phyloP scores from a whole-genome alignment of 2,329 filamentous ascomycete genomes.

The Trichoderma sp. region DNA sequence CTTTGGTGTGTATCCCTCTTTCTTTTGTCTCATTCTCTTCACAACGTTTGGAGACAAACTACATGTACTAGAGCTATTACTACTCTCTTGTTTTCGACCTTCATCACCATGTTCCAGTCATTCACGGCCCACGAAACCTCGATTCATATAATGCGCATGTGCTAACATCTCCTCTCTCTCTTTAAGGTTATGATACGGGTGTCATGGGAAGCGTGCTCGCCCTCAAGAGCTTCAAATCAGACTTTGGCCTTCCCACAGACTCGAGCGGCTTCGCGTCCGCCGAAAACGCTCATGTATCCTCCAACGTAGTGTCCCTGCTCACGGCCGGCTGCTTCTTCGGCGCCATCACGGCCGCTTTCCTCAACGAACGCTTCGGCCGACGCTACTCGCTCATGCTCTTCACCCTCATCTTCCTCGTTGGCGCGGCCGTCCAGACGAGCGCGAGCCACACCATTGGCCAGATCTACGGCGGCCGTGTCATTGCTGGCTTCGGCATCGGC shows the following conservation, averaged over 20 bases:
- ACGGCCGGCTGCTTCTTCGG: slow-evolving; percentile 27
- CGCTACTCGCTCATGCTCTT: slow-evolving; percentile 25
- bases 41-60: not conserved
- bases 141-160: not conserved
- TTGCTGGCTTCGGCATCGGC: slow-evolving; percentile 28
- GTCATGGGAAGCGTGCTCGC: slow-evolving; percentile 23
- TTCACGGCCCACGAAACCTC: not conserved
- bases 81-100: not conserved
- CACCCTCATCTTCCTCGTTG: slow-evolving; percentile 22
- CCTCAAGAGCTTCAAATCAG: slow-evolving; percentile 21
- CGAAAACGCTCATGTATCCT: slow-evolving; percentile 21
- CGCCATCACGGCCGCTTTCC: slow-evolving; percentile 23
- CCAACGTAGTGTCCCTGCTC: slow-evolving; percentile 23
- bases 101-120: not conserved
- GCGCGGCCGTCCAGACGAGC: slow-evolving; percentile 23
- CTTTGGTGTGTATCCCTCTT: slow-evolving; percentile 2
- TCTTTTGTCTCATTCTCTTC: not conserved
- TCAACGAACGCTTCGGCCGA: slow-evolving; percentile 24
- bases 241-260: slow-evolving; percentile 22
- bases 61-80: not conserved
- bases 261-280: slow-evolving; percentile 19
- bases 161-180: not conserved
- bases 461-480: slow-evolving; percentile 26
- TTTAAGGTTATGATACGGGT: slow-evolving; percentile 17
- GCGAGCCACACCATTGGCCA: slow-evolving; percentile 24